A percentile compares a stretch with the other conserved stretches of the same genome.
phyloP scores from a whole-genome alignment of 768 basidiomycete genomes.

The Termitomyces sp. region DNA sequence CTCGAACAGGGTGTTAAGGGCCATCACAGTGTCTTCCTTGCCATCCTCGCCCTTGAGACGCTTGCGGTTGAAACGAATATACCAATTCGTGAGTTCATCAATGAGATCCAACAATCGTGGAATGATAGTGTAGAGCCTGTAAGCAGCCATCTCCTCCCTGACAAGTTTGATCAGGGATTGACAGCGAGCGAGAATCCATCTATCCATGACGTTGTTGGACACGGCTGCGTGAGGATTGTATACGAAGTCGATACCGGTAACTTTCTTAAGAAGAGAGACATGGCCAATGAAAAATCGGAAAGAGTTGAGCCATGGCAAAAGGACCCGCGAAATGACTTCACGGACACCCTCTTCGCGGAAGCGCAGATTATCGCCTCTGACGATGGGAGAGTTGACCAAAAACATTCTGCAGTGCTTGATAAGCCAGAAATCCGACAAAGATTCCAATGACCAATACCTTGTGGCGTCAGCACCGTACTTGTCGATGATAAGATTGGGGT shows the following conservation, averaged over 20 bases:
- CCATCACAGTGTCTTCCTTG: constrained; percentile 77
- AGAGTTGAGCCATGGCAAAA: constrained; percentile 97
- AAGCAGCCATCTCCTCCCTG: constrained; percentile 92
- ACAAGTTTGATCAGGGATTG: constrained; percentile 94
- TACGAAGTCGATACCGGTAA: constrained; percentile 66
- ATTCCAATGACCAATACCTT: constrained; percentile 40
- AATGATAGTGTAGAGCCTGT: constrained; percentile 95
- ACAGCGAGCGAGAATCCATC: constrained; percentile 97
- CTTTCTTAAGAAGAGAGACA: constrained; percentile 80
- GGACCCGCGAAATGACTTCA: constrained; percentile 93
- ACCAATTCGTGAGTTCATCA: constrained; percentile 98
- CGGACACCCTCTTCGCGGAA: constrained; percentile 98
- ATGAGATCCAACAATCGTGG: constrained; percentile 90
- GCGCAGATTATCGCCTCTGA: constrained; percentile 93
- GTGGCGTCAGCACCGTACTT: constrained; percentile 95
- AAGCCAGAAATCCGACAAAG: not conserved
- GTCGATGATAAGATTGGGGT: constrained; percentile 86
- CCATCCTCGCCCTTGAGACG: constrained; percentile 95
- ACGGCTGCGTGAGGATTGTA: constrained; percentile 85
- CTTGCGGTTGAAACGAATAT: constrained; percentile 97
- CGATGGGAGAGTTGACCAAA: constrained; percentile 98
- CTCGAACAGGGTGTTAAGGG: constrained; percentile 95
- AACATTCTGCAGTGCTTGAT: constrained; percentile 63
- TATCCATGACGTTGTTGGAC: constrained; percentile 94
- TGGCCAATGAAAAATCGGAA: constrained; percentile 99